A percentile compares a stretch with the other conserved stretches of the same genome.
These are phyloP conservation scores for Falciphora oryzae DNA, from an alignment of 2,329 filamentous ascomycete species.

Conservation along the genomic window DNA sequence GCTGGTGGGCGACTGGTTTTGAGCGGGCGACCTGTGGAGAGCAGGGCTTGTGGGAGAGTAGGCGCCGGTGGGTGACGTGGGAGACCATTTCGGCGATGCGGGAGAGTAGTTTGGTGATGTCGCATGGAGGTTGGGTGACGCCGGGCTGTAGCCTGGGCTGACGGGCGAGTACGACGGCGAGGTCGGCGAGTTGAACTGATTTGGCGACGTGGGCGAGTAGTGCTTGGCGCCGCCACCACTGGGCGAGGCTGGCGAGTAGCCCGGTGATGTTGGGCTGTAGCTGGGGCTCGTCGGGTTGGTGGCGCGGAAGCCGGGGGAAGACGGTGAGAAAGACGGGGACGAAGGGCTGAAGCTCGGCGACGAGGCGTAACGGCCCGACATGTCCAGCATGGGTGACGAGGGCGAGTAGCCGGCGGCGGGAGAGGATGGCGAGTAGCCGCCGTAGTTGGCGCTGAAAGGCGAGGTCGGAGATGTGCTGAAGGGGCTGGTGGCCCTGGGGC, in stretches of 20 bases:
- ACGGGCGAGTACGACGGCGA: slow-evolving; percentile 69
- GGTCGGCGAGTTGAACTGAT: slow-evolving; percentile 66
- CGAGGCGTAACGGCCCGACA: slow-evolving; percentile 43
- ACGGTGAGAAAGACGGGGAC: slow-evolving; percentile 59
- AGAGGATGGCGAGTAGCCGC: slow-evolving; percentile 70
- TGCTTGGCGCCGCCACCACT: slow-evolving; percentile 42
- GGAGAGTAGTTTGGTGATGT: slow-evolving; percentile 61
- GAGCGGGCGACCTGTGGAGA: slow-evolving; percentile 49
- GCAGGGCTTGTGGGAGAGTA: slow-evolving; percentile 60
- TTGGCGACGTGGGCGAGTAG: slow-evolving; percentile 67
- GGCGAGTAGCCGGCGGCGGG: slow-evolving; percentile 71
- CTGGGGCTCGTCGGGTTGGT: slow-evolving; percentile 51
- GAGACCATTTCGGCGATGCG: slow-evolving; percentile 70
- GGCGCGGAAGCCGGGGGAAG: slow-evolving; percentile 52
- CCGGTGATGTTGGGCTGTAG: slow-evolving; percentile 62
- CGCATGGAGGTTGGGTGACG: slow-evolving; percentile 51
- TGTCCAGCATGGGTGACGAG: slow-evolving; percentile 61
- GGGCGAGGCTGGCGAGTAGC: slow-evolving; percentile 58
- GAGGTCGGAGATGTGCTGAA: slow-evolving; percentile 67
- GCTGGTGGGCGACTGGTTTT: slow-evolving; percentile 58
- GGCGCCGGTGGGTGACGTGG: slow-evolving; percentile 56
- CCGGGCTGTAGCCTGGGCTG: slow-evolving; percentile 67
- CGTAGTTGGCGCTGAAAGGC: slow-evolving; percentile 52
- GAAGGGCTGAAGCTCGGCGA: slow-evolving; percentile 60
- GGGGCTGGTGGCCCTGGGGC: slow-evolving; percentile 64